These are phyloP conservation scores for Fraxinus floribunda DNA, from an alignment of 305 asterid species.

Conservation along the genomic window DNA sequence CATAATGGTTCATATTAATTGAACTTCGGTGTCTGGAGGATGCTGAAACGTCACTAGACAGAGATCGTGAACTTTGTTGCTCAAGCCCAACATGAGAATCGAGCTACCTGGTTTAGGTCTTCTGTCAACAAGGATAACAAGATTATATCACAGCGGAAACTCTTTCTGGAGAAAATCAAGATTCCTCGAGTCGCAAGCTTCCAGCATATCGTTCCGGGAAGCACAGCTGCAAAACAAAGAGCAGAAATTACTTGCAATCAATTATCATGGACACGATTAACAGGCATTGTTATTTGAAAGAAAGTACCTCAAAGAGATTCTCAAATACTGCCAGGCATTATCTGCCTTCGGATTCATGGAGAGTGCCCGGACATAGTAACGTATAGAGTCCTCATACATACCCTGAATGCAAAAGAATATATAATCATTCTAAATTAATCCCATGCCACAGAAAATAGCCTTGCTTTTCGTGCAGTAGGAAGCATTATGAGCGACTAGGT, in stretches of 20 bases:
- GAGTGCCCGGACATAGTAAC: slow-evolving; percentile 93
- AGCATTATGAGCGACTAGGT: slow-evolving; percentile 1
- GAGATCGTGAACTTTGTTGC: neutral
- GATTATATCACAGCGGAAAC: slow-evolving; percentile 46
- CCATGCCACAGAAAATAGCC: slow-evolving; percentile 2
- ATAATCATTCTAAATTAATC: neutral
- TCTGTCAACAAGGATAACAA: neutral
- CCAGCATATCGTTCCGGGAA: slow-evolving; percentile 82
- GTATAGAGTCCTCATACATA: slow-evolving; percentile 93
- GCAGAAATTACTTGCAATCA: slow-evolving; percentile 8
- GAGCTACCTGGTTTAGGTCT: slow-evolving; percentile 1
- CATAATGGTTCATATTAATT: neutral
- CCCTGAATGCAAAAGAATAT: slow-evolving; percentile 50
- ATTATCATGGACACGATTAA: slow-evolving; percentile 3
- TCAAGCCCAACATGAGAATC: neutral
- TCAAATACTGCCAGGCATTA: slow-evolving; percentile 95
- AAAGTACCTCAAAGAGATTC: slow-evolving; percentile 85
- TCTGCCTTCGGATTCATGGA: slow-evolving; percentile 94
- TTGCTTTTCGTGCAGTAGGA: slow-evolving; percentile 5
- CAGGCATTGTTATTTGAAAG: neutral
- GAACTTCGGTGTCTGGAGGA: neutral
- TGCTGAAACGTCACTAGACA: neutral
- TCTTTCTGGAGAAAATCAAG: slow-evolving; percentile 59
- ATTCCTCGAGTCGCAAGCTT: slow-evolving; percentile 84
- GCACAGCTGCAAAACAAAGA: slow-evolving; percentile 64